Evolutionary conservation across 1,284 basidiomycete genomes (phyloP).

Genomic region (Polyporus tsugae): DNA sequence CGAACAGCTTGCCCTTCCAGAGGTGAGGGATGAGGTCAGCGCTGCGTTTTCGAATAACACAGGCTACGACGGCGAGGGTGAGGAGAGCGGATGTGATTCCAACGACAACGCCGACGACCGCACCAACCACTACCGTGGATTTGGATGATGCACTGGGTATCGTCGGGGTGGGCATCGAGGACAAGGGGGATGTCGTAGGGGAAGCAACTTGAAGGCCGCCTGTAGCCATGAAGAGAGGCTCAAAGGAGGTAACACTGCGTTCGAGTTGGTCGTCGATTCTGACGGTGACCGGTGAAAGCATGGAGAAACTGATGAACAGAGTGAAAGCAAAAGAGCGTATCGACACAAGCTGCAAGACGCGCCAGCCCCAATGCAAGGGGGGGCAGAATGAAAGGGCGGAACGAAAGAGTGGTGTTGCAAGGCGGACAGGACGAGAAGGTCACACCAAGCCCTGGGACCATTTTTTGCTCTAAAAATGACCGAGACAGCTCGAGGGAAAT

Average conservation of each 20-base stretch:
- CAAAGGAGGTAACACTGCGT: constrained; percentile 6
- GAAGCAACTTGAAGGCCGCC: neutral
- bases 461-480: neutral
- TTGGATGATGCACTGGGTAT: neutral
- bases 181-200: neutral
- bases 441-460: neutral
- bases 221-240: neutral
- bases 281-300: neutral
- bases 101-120: constrained; percentile 9
- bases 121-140: constrained; percentile 6
- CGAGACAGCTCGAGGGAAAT: neutral
- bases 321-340: neutral
- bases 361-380: too few species aligned
- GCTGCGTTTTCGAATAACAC: constrained; percentile 9
- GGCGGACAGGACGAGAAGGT: neutral
- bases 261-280: constrained; percentile 25
- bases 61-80: constrained; percentile 3
- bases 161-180: neutral
- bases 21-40: neutral
- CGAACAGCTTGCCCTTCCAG: constrained; percentile 1
- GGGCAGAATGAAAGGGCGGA: too few species aligned
- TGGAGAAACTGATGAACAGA: neutral
- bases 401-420: neutral
- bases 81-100: constrained; percentile 9
- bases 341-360: neutral